Base-by-base conservation (phyloP, 2,329 filamentous ascomycete genomes). In the Botryotinia convoluta region DNA sequence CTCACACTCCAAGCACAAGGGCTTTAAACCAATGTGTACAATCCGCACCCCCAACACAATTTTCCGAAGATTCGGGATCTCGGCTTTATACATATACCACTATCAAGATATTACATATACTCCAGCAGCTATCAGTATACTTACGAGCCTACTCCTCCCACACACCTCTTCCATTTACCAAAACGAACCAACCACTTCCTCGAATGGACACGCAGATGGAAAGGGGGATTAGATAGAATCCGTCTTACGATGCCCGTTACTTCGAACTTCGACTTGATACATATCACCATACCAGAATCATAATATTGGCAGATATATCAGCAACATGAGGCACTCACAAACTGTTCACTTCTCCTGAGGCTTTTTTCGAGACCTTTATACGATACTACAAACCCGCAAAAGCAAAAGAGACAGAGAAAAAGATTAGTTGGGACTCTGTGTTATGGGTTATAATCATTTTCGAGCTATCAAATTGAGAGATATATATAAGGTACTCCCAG, bases 31-130 rank as follows among this genome's bases (percentile, higher is more conserved):
- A 3, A n/a, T 12, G 1, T 16, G 10, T 16, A 14, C 12, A 14
- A 16, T 0, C 12, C 26, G 12, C 26, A 16, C 10, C 48, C 16
- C 10, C 10, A 7, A 3, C 9, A 57, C n/a, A 9, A 29, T 29
- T 0, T 18, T n/a, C 14, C 6, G 7, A 6, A 6, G 4, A 0
- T 16, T 57, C 1, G n/a, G 2, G 3, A 57, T 57, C 14, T 18
- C 7, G 29, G 29, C 14, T 29, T 4, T 14, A 18, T 57, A 4
- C 1, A 57, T 29, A 18, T 57, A 18, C n/a, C n/a, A 8, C 3
- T 29, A 0, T 18, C 14, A 18, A 18, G 6, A 18, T 16, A 57
- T 16, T 57, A 0, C n/a, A 29, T n/a, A 9, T 16, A 9, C 1
- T 29, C 14, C 6, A 29, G 26, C 14, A 3, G 2, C 3, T 57